Percentiles rank a stretch among this genome's conserved stretches.
Conservation (phyloP, 2,329 filamentous ascomycete species). For the Fusarium palustre region DNA sequence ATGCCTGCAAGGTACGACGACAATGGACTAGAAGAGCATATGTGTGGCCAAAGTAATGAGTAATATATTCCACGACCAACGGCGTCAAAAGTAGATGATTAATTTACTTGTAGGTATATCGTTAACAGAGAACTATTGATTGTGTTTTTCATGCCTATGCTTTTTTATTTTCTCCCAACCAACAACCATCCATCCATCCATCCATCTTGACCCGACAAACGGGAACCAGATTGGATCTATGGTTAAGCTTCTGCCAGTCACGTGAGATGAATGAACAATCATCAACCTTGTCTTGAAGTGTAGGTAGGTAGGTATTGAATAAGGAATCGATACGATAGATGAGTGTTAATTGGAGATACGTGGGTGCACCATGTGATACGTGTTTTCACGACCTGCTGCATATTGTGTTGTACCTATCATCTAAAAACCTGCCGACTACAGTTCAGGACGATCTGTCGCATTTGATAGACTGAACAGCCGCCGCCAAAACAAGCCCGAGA, state of each 20-base stretch:
- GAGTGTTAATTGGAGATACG: not conserved
- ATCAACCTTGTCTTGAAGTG: too few relatives aligned
- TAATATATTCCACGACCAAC: too few relatives aligned
- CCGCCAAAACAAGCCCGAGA: not conserved
- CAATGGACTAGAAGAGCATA: not conserved
- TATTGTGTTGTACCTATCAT: not conserved
- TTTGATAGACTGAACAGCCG: not conserved
- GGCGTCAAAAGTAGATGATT: too few relatives aligned
- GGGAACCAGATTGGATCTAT: conserved; percentile 7
- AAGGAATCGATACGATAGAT: not conserved
- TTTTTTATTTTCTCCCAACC: not conserved
- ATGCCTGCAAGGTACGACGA: not conserved
- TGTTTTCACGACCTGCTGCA: not conserved
- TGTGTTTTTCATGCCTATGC: not conserved
- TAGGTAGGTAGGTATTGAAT: too few relatives aligned
- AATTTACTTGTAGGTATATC: not conserved
- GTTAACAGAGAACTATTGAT: too few relatives aligned
- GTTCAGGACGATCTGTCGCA: not conserved
- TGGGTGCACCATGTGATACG: too few relatives aligned
- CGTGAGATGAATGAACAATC: conserved; percentile 1
- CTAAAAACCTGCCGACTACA: not conserved
- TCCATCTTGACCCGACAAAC: conserved; percentile 2
- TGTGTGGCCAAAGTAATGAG: too few relatives aligned
- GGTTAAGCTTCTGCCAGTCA: conserved; percentile 6
- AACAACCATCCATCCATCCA: not conserved